phyloP scores from a whole-genome alignment of 73 alveolate genomes.

The Durusdinium trenchii region DNA sequence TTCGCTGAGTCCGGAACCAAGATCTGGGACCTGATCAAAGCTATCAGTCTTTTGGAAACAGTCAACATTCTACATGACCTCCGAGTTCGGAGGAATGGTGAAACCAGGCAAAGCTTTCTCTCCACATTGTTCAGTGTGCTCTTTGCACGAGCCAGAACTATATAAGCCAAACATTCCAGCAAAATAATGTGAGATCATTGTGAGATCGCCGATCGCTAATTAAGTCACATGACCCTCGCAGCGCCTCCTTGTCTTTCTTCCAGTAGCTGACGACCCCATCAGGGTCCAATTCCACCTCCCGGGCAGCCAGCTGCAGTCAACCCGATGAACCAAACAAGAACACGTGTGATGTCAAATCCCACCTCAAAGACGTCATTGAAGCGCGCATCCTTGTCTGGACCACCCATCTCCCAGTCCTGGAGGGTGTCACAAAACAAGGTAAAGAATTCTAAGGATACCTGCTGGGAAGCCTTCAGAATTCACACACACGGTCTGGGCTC shows the following conservation, averaged over 20 bases:
- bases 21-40: constrained; percentile 54
- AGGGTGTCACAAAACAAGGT: not conserved
- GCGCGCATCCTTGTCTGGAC: constrained; percentile 94
- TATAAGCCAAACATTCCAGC: not conserved
- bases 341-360: not conserved
- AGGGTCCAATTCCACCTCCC: constrained; percentile 76
- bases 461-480: not conserved
- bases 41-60: not conserved
- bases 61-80: too few relatives aligned
- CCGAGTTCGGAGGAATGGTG: too few relatives aligned
- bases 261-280: constrained; percentile 95
- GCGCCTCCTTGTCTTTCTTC: constrained; percentile 91
- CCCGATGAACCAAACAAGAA: not conserved
- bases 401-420: constrained; percentile 95
- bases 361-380: constrained; percentile 88
- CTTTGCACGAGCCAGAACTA: not conserved
- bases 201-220: not conserved
- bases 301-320: not conserved
- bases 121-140: not conserved
- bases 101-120: too few relatives aligned
- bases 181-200: not conserved
- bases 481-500: not conserved
- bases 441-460: not conserved
- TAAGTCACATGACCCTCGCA: not conserved
- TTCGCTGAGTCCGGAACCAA: constrained; percentile 37